Evolutionary conservation across 768 basidiomycete genomes (phyloP), one percentile per base, ranked within the genome.

Genomic region (Leccinum aurantiacum): DNA sequence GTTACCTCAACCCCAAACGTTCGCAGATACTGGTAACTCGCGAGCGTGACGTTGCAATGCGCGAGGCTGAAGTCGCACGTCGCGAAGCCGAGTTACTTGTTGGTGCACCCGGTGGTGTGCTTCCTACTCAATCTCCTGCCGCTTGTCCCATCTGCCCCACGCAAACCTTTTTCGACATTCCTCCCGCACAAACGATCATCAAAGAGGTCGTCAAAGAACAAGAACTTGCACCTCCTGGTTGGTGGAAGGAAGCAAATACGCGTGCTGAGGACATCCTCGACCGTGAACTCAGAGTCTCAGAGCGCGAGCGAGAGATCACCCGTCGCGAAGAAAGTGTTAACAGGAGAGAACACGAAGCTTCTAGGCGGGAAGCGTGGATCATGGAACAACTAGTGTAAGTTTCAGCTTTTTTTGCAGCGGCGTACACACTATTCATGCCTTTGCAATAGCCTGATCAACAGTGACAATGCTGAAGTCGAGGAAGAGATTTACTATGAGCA

Each of bases 301-400:
- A 93, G 56, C 82, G 92, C 59, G 92, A 94, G 66, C 83, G 91
- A 27, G 93, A 94, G 61, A 91, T 93, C 58, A 87, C 90, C 67
- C 86, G 88, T 54, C 89, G 92, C 38, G 92, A 94, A 74, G 92
- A 94, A 70, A 83, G 78, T 53, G 86, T 93, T 61, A 93, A 93
- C 69, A 88, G 89, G 58, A 80, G 92, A 57, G 92, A 94, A 71
- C 89, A 92, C 46, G 92, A 94, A 68, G 90, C 91, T 56, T 86
- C 91, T 53, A 84, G 91, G 65, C 91, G 92, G 59, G 92, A 94
- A 72, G 81, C 78, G 29, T 94, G 92, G 92, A 93, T 94, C 67
- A 93, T 94, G 91, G 93, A 94, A 63, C 92, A 94, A 67, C 84
- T 94, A 37, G 86, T 91, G 93, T 94, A 79, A 64, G 87, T 78